Evolutionary conservation across 192 early-diverging fungal genomes (phyloP).

Genomic region (Backusella morwellensis): DNA sequence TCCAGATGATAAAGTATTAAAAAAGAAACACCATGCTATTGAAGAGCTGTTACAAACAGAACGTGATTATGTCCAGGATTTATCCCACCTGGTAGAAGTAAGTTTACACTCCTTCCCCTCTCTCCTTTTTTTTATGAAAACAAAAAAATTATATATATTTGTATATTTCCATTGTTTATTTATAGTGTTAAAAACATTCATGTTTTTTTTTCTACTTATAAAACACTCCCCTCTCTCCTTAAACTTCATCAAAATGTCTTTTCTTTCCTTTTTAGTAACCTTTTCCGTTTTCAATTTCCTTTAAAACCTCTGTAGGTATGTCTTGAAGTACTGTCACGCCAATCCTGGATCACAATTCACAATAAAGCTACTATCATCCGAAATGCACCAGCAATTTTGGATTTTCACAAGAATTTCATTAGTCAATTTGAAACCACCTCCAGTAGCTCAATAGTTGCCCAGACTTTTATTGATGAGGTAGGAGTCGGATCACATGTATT

Average conservation of each 20-base stretch:
- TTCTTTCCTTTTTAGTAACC: constrained; percentile 10
- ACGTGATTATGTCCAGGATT: constrained; percentile 27
- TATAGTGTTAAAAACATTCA: neutral
- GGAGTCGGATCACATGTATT: neutral
- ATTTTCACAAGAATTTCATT: constrained; percentile 19
- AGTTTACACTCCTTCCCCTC: neutral
- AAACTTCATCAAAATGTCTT: neutral
- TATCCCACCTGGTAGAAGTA: constrained; percentile 32
- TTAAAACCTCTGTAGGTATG: constrained; percentile 2
- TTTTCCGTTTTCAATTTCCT: constrained; percentile 1
- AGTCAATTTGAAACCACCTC: constrained; percentile 9
- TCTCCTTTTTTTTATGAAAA: constrained; percentile 5
- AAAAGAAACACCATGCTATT: constrained; percentile 26
- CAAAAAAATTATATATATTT: constrained; percentile 10
- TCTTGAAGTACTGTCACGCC: constrained; percentile 9
- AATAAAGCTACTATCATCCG: constrained; percentile 24
- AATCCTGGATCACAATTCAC: constrained; percentile 25
- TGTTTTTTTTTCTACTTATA: neutral
- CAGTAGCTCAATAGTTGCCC: constrained; percentile 8
- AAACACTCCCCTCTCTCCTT: neutral
- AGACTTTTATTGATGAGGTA: constrained; percentile 26
- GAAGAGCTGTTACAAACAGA: constrained; percentile 37
- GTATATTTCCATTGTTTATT: neutral
- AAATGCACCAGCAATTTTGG: constrained; percentile 20
- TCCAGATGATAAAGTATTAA: neutral